Evolutionary conservation across 345 rosid genomes (phyloP), one percentile per base, ranked within the genome.

Genomic region (Noccaea caerulescens): DNA sequence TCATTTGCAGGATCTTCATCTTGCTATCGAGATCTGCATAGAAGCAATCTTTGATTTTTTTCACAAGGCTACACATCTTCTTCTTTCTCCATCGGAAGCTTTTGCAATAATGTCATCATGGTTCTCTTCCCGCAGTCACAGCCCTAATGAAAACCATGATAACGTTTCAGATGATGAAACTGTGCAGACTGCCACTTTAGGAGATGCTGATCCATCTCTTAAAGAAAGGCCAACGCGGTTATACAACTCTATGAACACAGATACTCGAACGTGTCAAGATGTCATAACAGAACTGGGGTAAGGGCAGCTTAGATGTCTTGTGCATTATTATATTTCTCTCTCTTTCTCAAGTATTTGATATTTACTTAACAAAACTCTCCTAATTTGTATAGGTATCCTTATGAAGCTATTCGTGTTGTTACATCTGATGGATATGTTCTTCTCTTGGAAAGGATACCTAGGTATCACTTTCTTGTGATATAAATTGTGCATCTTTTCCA

Each of bases 271-370:
- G 39, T 91, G 97, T 77, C 85, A 81, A 81, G 99, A 94, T 83
- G 92, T 94, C 49, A 94, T 94, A 73, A 89, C 95, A 41, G 99
- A 94, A 82, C 90, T 88, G 42, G 97, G 99, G 99, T 94, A 82
- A 66, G 83, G 58, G 62, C 67, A 71, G 46, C 38, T 52, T 59
- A 18, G 38, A 23, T 50, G 51, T 61, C 77, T 8, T 57, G 41
- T 50, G 50, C 10, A 51, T 50, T 12, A 1, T 57, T 36, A 33
- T 39, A 13, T 23, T 12, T 53, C 2, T 63, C 30, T 43, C 33
- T 66, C 50, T 66, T 73, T 58, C 10, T 16, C 43, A 50, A 25
- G 9, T 60, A 4, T 20, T 63, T 42, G 43, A 32, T 47, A 1
- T 30, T 58, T 63, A 69, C 14, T 16, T 55, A 16, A 0, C 23